A percentile compares a stretch with the other conserved stretches of the same genome.
phyloP scores from a whole-genome alignment of 352 stramenopile genomes.

The Globisporangium uncinulatum region DNA sequence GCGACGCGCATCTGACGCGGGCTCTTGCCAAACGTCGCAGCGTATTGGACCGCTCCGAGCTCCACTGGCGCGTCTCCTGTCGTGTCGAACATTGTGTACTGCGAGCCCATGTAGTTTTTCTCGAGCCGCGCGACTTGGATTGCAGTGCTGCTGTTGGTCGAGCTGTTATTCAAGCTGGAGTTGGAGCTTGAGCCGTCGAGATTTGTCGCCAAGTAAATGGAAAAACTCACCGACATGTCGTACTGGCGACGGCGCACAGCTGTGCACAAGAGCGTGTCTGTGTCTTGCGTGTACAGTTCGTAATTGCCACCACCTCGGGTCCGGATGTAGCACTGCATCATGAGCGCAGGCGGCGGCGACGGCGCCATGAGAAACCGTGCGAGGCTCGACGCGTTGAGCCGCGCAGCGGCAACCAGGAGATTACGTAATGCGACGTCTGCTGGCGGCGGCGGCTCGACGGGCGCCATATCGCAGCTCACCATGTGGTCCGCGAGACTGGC shows the following conservation, averaged over 20 bases:
- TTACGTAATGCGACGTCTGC: constrained; percentile 63
- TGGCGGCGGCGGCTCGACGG: constrained; percentile 65
- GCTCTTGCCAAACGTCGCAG: constrained; percentile 81
- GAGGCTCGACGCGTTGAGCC: constrained; percentile 48
- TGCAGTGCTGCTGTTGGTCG: constrained; percentile 13
- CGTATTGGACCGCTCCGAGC: constrained; percentile 80
- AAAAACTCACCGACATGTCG: constrained; percentile 85
- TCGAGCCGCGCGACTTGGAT: constrained; percentile 70
- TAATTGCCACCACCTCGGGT: constrained; percentile 77
- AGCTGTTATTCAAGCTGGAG: no score
- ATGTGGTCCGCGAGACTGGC: constrained; percentile 58
- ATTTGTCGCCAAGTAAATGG: constrained; percentile 63
- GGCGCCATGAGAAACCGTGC: constrained; percentile 53
- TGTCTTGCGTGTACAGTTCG: constrained; percentile 83
- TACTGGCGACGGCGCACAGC: constrained; percentile 77
- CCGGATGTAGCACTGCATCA: constrained; percentile 88
- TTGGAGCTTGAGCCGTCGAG: constrained; percentile 22
- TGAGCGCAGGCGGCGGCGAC: constrained; percentile 49
- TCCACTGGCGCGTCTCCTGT: constrained; percentile 45
- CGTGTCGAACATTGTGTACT: constrained; percentile 84
- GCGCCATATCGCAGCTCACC: constrained; percentile 53
- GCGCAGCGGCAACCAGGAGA: constrained; percentile 48
- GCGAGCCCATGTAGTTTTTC: constrained; percentile 86
- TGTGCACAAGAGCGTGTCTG: constrained; percentile 66
- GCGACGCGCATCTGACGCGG: constrained; percentile 81